Conservation (phyloP, 1,139 yeast species). For the Candida tropicalis region DNA sequence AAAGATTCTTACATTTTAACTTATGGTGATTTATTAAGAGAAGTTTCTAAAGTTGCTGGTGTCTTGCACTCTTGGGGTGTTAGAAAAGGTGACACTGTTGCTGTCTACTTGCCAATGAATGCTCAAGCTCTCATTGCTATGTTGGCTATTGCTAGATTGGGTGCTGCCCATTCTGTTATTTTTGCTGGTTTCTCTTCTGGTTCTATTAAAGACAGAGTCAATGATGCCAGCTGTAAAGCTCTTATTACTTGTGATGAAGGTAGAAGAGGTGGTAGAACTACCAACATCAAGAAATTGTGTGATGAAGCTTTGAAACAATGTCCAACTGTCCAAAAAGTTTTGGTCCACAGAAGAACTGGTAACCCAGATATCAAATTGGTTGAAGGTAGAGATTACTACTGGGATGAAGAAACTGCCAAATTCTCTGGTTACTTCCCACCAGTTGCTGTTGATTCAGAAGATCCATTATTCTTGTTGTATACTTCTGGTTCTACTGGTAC, state of each 20-base stretch:
- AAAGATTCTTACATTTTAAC: constrained; percentile 63
- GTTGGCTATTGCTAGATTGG: constrained; percentile 74
- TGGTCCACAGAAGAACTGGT: constrained; percentile 76
- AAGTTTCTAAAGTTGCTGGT: constrained; percentile 72
- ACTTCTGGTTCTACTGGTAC: constrained; percentile 73
- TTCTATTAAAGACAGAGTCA: constrained; percentile 74
- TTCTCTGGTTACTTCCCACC: constrained; percentile 67
- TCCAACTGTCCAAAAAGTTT: constrained; percentile 67
- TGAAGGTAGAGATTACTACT: constrained; percentile 70
- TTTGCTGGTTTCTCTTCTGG: constrained; percentile 86
- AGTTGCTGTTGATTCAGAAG: constrained; percentile 61
- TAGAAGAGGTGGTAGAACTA: constrained; percentile 79
- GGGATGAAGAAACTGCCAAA: constrained; percentile 75
- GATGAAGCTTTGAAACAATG: constrained; percentile 77
- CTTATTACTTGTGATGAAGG: constrained; percentile 83
- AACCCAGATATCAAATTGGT: constrained; percentile 65
- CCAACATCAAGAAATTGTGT: constrained; percentile 79
- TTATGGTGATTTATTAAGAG: constrained; percentile 69
- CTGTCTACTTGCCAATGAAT: constrained; percentile 85
- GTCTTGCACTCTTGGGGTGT: constrained; percentile 68
- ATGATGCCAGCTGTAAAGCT: constrained; percentile 72
- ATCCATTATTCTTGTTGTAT: constrained; percentile 63
- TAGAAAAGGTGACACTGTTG: constrained; percentile 80
- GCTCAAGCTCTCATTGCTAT: constrained; percentile 77
- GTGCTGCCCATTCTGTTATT: constrained; percentile 82